Evolutionary conservation across 345 rosid species (phyloP), one percentile per base, ranked within the genome.

Genomic region (Aquilaria yunnanensis): DNA sequence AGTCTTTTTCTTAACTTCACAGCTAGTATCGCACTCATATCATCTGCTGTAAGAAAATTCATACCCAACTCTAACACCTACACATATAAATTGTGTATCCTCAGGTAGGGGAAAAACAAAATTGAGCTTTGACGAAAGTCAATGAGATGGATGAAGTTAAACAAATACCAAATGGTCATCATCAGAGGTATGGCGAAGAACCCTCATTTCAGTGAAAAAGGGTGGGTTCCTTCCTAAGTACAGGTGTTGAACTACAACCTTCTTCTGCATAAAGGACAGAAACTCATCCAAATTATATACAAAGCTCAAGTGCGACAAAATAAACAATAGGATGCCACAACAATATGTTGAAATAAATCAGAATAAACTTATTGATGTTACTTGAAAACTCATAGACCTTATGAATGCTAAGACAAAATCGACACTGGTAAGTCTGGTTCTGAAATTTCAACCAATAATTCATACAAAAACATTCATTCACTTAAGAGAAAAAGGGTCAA

Each of bases 201-300:
- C 91, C 57, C 96, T 85, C 66, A 94, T 73, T 49, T 85, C 93
- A 5, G 99, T 88, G 61, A 94, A 75, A 72, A 86, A 30, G 6
- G 99, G 99, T 8, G 97, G 91, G 60, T 70, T 91, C 80, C 93
- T 88, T 70, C 99, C 99, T 77, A 94, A 52, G 76, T 85, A 94
- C 69, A 94, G 76, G 70, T 80, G 85, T 66, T 88, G 92, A 56
- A 94, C 78, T 63, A 72, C 16, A 16, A 91, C 99, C 54, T 82
- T 66, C 76, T 78, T 88, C 99, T 94, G 96, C 74, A 73, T 2
- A 61, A 48, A 59, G 31, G 65, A 31, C 55, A 75, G 8, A 37
- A 37, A 37, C 43, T 37, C 43, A 37, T 9, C 43, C 43, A 37
- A 37, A 37, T 37, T 37, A 37, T 37, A 37, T 9, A 37, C 43